phyloP scores from a whole-genome alignment of 2,329 filamentous ascomycete species.

The Cladosporium sp. region DNA sequence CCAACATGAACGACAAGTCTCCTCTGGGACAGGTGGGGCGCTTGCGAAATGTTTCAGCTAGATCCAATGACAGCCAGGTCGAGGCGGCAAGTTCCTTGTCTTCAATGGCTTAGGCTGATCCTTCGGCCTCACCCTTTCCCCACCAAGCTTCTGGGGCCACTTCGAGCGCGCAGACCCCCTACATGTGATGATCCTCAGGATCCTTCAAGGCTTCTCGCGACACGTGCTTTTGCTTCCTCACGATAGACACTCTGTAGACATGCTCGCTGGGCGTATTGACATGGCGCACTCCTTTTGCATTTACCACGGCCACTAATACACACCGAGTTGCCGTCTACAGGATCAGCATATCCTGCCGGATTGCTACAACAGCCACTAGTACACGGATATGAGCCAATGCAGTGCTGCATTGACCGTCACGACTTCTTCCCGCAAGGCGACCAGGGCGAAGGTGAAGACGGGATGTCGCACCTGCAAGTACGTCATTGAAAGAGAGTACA shows the following conservation, averaged over 20 bases:
- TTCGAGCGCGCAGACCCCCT: not conserved
- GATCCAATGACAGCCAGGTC: not conserved
- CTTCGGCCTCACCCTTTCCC: constrained; percentile 7
- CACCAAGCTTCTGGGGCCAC: not conserved
- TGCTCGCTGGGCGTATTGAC: not conserved
- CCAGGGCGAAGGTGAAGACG: constrained; percentile 14
- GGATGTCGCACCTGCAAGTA: constrained; percentile 29
- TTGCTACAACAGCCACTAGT: not conserved
- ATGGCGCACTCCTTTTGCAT: not conserved
- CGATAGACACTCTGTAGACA: not conserved
- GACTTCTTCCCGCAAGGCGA: not conserved
- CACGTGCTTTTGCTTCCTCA: not conserved
- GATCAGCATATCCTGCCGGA: not conserved
- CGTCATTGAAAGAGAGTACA: constrained; percentile 7
- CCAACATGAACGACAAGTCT: not conserved
- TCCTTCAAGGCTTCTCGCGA: not conserved
- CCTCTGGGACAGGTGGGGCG: not conserved
- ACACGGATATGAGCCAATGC: constrained; percentile 10
- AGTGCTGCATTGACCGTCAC: constrained; percentile 6
- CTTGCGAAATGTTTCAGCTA: not conserved
- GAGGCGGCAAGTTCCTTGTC: not conserved
- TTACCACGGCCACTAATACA: not conserved
- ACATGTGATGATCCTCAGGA: not conserved
- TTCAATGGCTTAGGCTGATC: not conserved
- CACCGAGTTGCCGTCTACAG: not conserved